Conservation (phyloP, 352 stramenopile species). For the Globisporangium canariense region DNA sequence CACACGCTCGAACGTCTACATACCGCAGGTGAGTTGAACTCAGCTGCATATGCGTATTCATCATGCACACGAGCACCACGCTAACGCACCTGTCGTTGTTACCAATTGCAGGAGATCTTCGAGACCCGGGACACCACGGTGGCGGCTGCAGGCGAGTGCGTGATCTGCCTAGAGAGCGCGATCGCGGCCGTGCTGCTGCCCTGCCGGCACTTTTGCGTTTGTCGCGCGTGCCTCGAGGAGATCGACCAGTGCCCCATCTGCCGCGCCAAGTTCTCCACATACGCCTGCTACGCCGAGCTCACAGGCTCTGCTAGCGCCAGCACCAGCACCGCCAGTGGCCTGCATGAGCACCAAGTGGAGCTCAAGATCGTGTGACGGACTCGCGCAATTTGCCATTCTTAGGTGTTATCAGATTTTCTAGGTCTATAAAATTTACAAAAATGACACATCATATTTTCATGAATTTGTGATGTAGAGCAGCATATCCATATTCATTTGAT, state of each 20-base stretch:
- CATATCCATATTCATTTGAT: neutral
- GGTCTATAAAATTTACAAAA: no score
- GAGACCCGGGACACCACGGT: conserved; percentile 20
- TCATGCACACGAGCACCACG: neutral
- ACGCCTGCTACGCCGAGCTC: conserved; percentile 34
- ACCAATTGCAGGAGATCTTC: conserved; percentile 50
- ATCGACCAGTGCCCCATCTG: conserved; percentile 77
- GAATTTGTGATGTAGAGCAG: neutral
- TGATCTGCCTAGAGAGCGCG: conserved; percentile 58
- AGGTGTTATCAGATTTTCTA: conserved; percentile 3
- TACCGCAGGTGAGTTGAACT: conserved; percentile 29
- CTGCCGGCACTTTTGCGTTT: conserved; percentile 69
- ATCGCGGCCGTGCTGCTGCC: conserved; percentile 46
- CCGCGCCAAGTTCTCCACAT: conserved; percentile 53
- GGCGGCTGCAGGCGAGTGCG: conserved; percentile 36
- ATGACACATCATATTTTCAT: neutral
- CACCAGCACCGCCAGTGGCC: neutral
- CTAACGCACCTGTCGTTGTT: neutral
- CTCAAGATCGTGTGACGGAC: conserved; percentile 14
- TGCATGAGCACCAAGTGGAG: neutral
- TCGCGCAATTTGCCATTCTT: neutral
- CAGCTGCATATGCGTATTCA: neutral
- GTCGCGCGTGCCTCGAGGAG: conserved; percentile 53
- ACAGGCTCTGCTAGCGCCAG: neutral
- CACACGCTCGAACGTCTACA: conserved; percentile 33